A percentile compares a stretch with the other conserved stretches of the same genome.
phyloP scores from a whole-genome alignment of 164 flowering plant species.

The Litsea cubeba region DNA sequence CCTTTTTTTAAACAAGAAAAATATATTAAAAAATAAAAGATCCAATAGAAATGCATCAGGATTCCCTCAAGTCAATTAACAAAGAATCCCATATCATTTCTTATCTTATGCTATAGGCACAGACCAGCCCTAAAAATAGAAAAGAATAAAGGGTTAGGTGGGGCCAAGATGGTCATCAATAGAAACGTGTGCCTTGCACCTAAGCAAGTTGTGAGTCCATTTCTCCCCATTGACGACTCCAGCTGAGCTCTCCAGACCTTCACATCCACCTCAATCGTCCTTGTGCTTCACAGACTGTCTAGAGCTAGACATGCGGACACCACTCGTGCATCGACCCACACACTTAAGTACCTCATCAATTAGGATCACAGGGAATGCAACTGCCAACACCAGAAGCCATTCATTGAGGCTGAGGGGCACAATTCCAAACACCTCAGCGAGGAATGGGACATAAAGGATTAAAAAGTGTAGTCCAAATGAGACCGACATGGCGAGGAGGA shows the following conservation, averaged over 20 bases:
- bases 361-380: conserved; percentile 63
- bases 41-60: no score
- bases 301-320: background rate
- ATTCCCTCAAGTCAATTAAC: no score
- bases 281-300: conserved; percentile 8
- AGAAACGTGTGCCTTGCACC: no score
- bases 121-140: no score
- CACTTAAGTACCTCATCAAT: conserved; percentile 77
- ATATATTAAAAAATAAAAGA: background rate
- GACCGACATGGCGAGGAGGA: conserved; percentile 74
- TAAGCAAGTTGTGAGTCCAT: no score
- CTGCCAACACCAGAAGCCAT: conserved; percentile 70
- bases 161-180: no score
- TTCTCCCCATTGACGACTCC: no score
- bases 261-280: conserved; percentile 1
- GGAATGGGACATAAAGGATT: conserved; percentile 80
- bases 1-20: background rate
- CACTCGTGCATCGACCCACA: conserved; percentile 54
- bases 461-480: conserved; percentile 81
- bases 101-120: no score
- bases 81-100: no score
- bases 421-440: conserved; percentile 76
- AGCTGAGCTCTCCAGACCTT: background rate
- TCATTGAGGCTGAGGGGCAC: conserved; percentile 83
- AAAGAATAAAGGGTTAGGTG: no score